These are phyloP conservation scores for Nowakowskiella sp. DNA, from an alignment of 192 early-diverging fungal genomes.

Conservation along the genomic window DNA sequence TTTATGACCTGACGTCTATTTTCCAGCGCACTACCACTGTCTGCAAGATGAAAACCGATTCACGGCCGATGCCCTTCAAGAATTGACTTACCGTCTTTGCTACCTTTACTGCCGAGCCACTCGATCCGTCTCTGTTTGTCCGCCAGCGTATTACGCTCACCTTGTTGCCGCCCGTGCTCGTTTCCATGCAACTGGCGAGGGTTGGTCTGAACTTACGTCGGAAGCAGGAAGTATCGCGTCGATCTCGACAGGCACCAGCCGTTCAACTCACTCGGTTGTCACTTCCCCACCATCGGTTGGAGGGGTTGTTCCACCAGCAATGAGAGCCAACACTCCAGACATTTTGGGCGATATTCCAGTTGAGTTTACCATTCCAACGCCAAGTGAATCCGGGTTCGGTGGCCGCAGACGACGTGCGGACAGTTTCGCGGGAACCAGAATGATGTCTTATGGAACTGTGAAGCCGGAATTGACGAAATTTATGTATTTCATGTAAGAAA, in stretches of 20 bases:
- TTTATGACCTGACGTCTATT: no score
- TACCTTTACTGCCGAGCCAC: conserved; percentile 85
- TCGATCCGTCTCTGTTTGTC: conserved; percentile 75
- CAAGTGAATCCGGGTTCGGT: background rate
- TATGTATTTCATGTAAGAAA: conserved; percentile 49
- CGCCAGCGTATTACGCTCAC: conserved; percentile 91
- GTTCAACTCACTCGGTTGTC: conserved; percentile 5
- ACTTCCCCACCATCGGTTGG: conserved; percentile 6
- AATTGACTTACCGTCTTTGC: conserved; percentile 82
- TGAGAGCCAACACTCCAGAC: no score
- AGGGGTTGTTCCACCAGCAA: background rate
- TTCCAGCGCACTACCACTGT: conserved; percentile 87
- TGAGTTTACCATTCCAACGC: conserved; percentile 2
- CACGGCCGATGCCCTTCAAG: conserved; percentile 67
- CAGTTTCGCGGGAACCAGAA: conserved; percentile 3
- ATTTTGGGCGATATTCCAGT: background rate
- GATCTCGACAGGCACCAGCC: conserved; percentile 8
- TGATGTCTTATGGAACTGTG: conserved; percentile 42
- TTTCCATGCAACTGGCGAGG: conserved; percentile 67
- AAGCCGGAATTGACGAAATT: conserved; percentile 44
- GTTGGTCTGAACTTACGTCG: conserved; percentile 17
- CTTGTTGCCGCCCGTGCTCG: conserved; percentile 78
- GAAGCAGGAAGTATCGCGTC: conserved; percentile 17
- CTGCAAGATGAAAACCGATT: conserved; percentile 82
- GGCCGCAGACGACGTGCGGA: conserved; percentile 1